A percentile compares a stretch with the other conserved stretches of the same genome.
These are phyloP conservation scores for Dovyalis caffra DNA, from an alignment of 345 rosid species.

Conservation along the genomic window DNA sequence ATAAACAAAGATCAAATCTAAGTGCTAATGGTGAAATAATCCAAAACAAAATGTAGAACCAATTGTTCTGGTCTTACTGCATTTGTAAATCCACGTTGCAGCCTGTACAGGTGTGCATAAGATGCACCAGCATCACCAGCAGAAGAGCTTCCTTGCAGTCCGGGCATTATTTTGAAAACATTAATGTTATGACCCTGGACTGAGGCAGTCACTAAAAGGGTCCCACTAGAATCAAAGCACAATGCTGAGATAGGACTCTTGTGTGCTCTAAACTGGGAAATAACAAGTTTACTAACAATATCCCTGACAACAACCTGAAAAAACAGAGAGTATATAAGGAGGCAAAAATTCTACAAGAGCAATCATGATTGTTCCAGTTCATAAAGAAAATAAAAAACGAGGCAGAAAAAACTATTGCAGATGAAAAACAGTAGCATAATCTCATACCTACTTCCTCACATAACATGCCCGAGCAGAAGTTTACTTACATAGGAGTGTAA, in stretches of 20 bases:
- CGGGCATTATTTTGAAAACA: slow-evolving; percentile 79
- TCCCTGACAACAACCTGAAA: slow-evolving; percentile 84
- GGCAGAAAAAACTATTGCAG: neutral
- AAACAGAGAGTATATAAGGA: neutral
- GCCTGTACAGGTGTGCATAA: slow-evolving; percentile 72
- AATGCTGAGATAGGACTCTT: slow-evolving; percentile 84
- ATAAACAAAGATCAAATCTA: neutral
- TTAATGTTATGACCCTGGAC: slow-evolving; percentile 90
- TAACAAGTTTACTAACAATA: slow-evolving; percentile 58
- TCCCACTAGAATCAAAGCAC: slow-evolving; percentile 91
- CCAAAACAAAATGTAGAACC: neutral
- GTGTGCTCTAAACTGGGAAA: slow-evolving; percentile 91
- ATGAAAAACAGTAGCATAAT: neutral
- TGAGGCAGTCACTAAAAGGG: slow-evolving; percentile 87
- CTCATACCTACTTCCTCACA: slow-evolving; percentile 1
- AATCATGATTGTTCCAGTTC: neutral
- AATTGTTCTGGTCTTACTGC: slow-evolving; percentile 55
- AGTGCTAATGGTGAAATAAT: neutral
- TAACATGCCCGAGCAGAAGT: neutral
- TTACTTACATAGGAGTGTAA: neutral
- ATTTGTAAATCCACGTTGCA: slow-evolving; percentile 93
- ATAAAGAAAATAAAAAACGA: neutral
- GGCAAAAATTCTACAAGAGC: neutral
- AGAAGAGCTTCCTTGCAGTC: slow-evolving; percentile 37
- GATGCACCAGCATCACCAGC: slow-evolving; percentile 40